Evolutionary conservation across 2,329 filamentous ascomycete species (phyloP), one percentile per base, ranked within the genome.

Genomic region (Phaeosphaeria sp.): DNA sequence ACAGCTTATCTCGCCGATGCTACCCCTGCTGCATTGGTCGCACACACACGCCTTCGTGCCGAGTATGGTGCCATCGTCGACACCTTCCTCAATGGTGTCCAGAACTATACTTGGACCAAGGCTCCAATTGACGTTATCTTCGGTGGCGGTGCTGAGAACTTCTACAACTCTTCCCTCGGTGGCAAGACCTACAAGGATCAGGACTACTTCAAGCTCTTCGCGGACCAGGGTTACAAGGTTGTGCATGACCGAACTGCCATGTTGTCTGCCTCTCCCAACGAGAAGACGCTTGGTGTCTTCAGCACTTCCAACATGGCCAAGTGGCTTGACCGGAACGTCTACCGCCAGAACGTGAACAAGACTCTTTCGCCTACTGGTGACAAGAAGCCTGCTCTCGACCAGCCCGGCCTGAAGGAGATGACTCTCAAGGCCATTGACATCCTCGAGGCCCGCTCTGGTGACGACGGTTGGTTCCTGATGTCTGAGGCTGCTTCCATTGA

Each of bases 371-470:
- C 92, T 1, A 82, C 85, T 11, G 91, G 91, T 50, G 83, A 83
- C 60, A 82, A 84, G 43, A 81, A 79, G 17, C 81, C 89, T 42
- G 91, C 91, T 5, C 82, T 84, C 7, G 91, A 95, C 71, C 86
- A 94, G 25, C 92, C 92, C 0, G 92, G 92, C 4, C 86, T 95
- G 50, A 94, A 92, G 79, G 91, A 95, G 45, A 96, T 96, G 92
- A 93, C 92, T 0, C 82, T 93, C 67, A 96, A 96, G 81, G 91
- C 91, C 22, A 85, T 95, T 49, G 91, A 94, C 57, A 87, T 94
- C 52, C 85, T 95, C n/a, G 80, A 89, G 75, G 82, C 82, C 40
- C 80, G 81, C 57, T 87, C 88, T 25, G 84, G 84, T 33, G 84
- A 89, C 56, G 84, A 91, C 58, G 92, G 92, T 6, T 96, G 90